phyloP scores from a whole-genome alignment of 2,329 filamentous ascomycete species.

The Cladobotryum mycophilum region DNA sequence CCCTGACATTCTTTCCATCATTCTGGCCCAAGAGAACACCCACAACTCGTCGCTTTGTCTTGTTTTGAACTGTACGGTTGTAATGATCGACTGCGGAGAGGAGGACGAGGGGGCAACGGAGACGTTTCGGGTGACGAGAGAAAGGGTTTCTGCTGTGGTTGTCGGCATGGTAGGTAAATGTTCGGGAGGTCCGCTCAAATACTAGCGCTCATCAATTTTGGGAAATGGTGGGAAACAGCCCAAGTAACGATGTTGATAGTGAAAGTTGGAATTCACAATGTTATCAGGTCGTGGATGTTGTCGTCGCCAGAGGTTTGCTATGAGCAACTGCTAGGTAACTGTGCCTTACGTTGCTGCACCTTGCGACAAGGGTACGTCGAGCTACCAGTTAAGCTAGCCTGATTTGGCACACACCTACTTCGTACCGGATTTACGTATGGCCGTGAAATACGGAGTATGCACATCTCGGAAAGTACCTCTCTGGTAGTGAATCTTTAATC shows the following conservation, averaged over 20 bases:
- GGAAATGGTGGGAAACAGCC: not conserved
- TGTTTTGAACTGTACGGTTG: slow-evolving; percentile 84
- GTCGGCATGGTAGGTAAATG: slow-evolving; percentile 66
- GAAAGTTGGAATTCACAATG: not conserved
- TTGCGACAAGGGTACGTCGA: not conserved
- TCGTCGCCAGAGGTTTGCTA: not conserved
- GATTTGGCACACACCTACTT: not conserved
- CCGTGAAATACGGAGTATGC: too few relatives aligned
- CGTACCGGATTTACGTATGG: not conserved
- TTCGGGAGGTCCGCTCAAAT: not conserved
- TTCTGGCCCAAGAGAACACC: slow-evolving; percentile 94
- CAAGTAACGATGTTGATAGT: not conserved
- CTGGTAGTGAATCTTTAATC: too few relatives aligned
- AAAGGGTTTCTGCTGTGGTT: slow-evolving; percentile 93
- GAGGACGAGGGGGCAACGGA: slow-evolving; percentile 94
- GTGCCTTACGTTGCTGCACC: slow-evolving; percentile 1
- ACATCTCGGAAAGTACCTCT: too few relatives aligned
- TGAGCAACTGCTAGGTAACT: slow-evolving; percentile 1
- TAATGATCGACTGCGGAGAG: slow-evolving; percentile 98
- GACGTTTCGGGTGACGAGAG: slow-evolving; percentile 88
- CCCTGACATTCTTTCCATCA: slow-evolving; percentile 89
- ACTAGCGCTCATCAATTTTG: slow-evolving; percentile 8
- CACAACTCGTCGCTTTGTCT: slow-evolving; percentile 79
- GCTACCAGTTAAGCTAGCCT: not conserved
- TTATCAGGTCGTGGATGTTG: not conserved